phyloP scores from a whole-genome alignment of 2,329 filamentous ascomycete species.

The Sporothrix protearum region DNA sequence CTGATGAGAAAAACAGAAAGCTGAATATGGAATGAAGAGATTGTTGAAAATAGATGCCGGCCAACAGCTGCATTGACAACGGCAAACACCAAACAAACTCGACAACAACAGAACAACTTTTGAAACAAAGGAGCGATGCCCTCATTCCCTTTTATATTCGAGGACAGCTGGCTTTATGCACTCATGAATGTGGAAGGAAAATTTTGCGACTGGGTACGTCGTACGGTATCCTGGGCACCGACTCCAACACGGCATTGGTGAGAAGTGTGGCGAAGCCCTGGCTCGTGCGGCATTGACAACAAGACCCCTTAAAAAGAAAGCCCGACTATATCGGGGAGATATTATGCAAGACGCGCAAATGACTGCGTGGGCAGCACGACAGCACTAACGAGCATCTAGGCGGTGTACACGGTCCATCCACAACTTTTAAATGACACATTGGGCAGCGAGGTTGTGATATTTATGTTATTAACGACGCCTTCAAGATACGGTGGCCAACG shows the following conservation, averaged over 20 bases:
- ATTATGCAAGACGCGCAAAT: neutral
- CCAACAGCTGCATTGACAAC: conserved; percentile 6
- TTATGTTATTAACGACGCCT: neutral
- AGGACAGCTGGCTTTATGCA: neutral
- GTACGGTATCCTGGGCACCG: neutral
- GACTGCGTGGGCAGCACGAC: neutral
- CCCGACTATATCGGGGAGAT: neutral
- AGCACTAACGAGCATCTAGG: neutral
- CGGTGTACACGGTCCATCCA: neutral
- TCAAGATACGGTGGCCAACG: neutral
- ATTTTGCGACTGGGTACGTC: neutral
- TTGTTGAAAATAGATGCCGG: neutral
- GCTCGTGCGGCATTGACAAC: neutral
- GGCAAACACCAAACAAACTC: neutral
- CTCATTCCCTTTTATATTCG: neutral
- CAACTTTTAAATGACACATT: neutral
- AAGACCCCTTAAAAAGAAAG: neutral
- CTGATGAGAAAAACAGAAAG: neutral
- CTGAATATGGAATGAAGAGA: neutral
- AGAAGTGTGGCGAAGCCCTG: neutral
- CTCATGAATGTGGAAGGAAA: no score
- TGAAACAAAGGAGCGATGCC: neutral
- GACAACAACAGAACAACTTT: neutral
- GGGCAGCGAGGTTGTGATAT: neutral
- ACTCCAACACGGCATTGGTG: neutral